Evolutionary conservation across 371 early-diverging fungal species (phyloP).

Genomic region (Mortierella sp.): DNA sequence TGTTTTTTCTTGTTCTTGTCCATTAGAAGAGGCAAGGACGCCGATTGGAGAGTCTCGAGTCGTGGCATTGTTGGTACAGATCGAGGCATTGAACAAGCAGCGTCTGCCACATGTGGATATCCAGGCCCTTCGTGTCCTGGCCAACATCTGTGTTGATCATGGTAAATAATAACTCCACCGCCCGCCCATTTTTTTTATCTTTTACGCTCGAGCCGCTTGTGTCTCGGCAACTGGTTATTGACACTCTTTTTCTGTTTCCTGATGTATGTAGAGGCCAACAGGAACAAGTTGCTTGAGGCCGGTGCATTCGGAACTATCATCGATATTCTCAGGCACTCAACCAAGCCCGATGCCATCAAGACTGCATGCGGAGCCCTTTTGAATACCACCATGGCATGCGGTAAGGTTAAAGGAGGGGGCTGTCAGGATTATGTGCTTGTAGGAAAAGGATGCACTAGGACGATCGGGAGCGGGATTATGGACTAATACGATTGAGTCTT

Average conservation of each 20-base stretch:
- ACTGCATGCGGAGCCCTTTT: conserved; percentile 78
- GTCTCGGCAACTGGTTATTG: background rate
- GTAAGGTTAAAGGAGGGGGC: conserved; percentile 55
- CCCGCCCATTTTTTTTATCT: background rate
- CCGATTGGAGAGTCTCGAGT: conserved; percentile 63
- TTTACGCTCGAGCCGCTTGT: background rate
- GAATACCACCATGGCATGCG: conserved; percentile 84
- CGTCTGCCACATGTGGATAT: conserved; percentile 59
- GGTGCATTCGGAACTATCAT: conserved; percentile 63
- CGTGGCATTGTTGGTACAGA: conserved; percentile 55
- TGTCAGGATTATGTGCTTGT: background rate
- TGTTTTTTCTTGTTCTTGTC: background rate
- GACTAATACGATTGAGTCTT: background rate
- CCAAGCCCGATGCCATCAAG: conserved; percentile 60
- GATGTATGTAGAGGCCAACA: conserved; percentile 67
- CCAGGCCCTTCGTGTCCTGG: conserved; percentile 79
- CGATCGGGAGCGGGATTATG: background rate
- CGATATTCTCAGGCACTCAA: conserved; percentile 56
- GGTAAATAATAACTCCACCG: conserved; percentile 60
- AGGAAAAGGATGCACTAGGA: background rate
- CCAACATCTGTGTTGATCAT: conserved; percentile 85
- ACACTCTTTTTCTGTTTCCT: background rate
- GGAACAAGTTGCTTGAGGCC: conserved; percentile 71
- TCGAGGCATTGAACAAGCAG: conserved; percentile 54
- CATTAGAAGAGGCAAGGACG: conserved; percentile 60